phyloP scores from a whole-genome alignment of 129 eudicot species.

The Glebionis coronaria region DNA sequence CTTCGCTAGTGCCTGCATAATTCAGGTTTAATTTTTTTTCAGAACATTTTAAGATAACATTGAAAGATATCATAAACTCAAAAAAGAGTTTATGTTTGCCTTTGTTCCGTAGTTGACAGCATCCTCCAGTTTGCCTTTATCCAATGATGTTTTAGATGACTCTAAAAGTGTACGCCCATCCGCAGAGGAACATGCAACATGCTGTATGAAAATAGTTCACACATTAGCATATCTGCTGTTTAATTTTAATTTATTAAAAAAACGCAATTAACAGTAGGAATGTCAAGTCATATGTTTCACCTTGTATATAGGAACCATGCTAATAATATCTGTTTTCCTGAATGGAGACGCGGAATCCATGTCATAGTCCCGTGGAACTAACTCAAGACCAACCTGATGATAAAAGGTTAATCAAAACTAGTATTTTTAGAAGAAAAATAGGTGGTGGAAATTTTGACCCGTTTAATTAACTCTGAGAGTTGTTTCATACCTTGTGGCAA shows the following conservation, averaged over 20 bases:
- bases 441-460: too few species aligned
- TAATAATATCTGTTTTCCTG: constrained; percentile 68
- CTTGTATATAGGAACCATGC: constrained; percentile 96
- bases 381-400: constrained; percentile 91
- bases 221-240: constrained; percentile 12
- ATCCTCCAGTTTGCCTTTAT: constrained; percentile 96
- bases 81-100: constrained; percentile 35
- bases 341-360: constrained; percentile 84
- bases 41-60: not conserved
- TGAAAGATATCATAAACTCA: not conserved
- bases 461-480: not conserved
- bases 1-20: constrained; percentile 82
- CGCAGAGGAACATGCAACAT: constrained; percentile 99
- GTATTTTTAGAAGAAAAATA: not conserved
- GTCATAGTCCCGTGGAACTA: constrained; percentile 90
- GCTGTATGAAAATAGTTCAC: constrained; percentile 40
- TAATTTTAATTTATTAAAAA: not conserved
- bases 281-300: constrained; percentile 31
- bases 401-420: constrained; percentile 10
- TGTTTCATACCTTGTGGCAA: constrained; percentile 74
- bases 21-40: constrained; percentile 10
- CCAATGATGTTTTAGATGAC: constrained; percentile 96
- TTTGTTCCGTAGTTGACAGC: constrained; percentile 95
- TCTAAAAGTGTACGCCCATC: constrained; percentile 94
- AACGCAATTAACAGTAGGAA: constrained; percentile 7